These are phyloP conservation scores for Stephanodiscus minutulus DNA, from an alignment of 108 stramenopile species.

Conservation along the genomic window DNA sequence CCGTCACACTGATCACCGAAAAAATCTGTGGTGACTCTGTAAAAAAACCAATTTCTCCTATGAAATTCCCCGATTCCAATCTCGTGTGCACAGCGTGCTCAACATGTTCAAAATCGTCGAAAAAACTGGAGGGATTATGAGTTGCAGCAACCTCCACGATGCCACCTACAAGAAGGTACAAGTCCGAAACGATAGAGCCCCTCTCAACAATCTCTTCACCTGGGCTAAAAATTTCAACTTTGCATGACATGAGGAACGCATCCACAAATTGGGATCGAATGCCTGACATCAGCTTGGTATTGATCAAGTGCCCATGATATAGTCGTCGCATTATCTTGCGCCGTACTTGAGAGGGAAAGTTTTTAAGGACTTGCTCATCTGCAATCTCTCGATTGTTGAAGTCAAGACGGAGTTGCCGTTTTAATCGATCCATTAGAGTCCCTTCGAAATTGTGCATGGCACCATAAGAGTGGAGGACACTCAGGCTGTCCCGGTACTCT, in stretches of 20 bases:
- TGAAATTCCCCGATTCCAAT: constrained; percentile 45
- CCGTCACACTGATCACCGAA: constrained; percentile 44
- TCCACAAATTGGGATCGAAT: constrained; percentile 61
- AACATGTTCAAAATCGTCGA: neutral
- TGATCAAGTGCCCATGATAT: constrained; percentile 41
- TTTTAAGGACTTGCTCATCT: constrained; percentile 52
- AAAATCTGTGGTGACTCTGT: constrained; percentile 57
- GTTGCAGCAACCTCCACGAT: constrained; percentile 33
- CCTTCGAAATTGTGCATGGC: constrained; percentile 52
- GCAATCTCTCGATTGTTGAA: constrained; percentile 55
- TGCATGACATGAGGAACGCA: constrained; percentile 56
- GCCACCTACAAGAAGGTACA: constrained; percentile 59
- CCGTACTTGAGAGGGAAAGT: constrained; percentile 55
- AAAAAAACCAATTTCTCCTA: constrained; percentile 59
- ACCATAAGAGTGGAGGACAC: constrained; percentile 32
- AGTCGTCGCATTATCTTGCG: constrained; percentile 54
- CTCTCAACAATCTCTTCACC: constrained; percentile 58
- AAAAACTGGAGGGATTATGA: neutral
- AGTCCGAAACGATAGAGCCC: constrained; percentile 51
- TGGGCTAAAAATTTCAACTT: constrained; percentile 58
- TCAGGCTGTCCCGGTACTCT: constrained; percentile 52
- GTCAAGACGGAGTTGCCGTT: constrained; percentile 48
- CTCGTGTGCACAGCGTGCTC: constrained; percentile 10
- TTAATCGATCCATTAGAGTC: constrained; percentile 29
- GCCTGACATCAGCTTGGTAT: constrained; percentile 48